Evolutionary conservation across 2,329 filamentous ascomycete genomes (phyloP), one percentile per base, ranked within the genome.

Genomic region (Colletotrichum sp.): DNA sequence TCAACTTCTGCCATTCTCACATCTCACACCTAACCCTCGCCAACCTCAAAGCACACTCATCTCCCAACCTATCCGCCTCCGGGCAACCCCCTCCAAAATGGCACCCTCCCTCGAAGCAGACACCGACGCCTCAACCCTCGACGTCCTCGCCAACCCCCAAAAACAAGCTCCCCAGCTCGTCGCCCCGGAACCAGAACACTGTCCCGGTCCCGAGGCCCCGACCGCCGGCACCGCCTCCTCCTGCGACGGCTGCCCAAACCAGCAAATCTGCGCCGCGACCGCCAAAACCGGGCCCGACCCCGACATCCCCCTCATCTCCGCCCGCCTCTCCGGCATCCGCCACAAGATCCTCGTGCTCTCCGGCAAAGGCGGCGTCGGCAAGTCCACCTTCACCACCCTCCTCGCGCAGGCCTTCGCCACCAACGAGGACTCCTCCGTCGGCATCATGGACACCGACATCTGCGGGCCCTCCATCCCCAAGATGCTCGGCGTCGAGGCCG

Each of bases 401-500:
- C 91, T 98, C 21, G 94, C 95, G 3, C 95, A 98, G 82, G 96
- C 95, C 2, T 97, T 99, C 80, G 95, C 97, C 2, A 91, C 92
- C 16, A 95, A 97, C 83, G 92, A 93, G 0, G 91, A 93, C 61
- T 93, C 88, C 72, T 95, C 92, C 2, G 95, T 99, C 32, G 97
- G 96, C 24, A 93, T 99, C 79, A 98, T 98, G 95, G 97, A 99
- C 85, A 97, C 97, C 8, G 97, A 99, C 84, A 98, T 99, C 77
- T 98, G 96, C 85, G 97, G 97, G 0, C 97, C 97, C 1, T 95
- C 93, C 78, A 98, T 99, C 80, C 97, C 97, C 24, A 98, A 98
- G 87, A 98, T 99, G 96, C 96, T 99, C 93, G 97, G 97, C 38
- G 96, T 98, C 1, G 96, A 98, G 84, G 88, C 92, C 30, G 96